phyloP scores from a whole-genome alignment of 257 asterid genomes.

The Ligustrum vulgare region DNA sequence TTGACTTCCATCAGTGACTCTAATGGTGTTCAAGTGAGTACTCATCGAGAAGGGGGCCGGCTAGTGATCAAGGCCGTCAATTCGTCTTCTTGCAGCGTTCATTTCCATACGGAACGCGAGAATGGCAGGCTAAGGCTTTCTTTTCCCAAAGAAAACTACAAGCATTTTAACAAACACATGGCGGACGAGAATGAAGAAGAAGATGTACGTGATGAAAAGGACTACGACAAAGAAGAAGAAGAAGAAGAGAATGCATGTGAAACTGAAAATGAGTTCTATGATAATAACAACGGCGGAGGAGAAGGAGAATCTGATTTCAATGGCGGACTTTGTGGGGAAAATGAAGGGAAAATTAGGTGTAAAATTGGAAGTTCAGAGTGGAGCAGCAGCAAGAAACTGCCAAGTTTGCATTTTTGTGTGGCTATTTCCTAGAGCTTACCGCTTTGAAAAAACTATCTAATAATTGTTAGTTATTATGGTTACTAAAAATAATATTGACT shows the following conservation, averaged over 20 bases:
- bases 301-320: constrained; percentile 17
- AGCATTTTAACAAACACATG: background rate
- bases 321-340: constrained; percentile 23
- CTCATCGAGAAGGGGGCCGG: constrained; percentile 75
- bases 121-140: constrained; percentile 78
- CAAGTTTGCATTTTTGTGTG: constrained; percentile 47
- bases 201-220: background rate
- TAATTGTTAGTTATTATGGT: constrained; percentile 47
- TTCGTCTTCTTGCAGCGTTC: constrained; percentile 18
- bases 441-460: background rate
- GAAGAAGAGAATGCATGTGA: background rate
- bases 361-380: constrained; percentile 38
- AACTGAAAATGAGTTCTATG: background rate
- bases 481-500: constrained; percentile 22
- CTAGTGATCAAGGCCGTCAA: constrained; percentile 58
- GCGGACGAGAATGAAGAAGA: background rate
- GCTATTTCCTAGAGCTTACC: constrained; percentile 51
- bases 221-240: background rate
- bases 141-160: constrained; percentile 11
- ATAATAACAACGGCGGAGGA: background rate
- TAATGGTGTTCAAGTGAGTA: constrained; percentile 45
- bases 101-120: constrained; percentile 53
- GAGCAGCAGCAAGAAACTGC: constrained; percentile 33
- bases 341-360: constrained; percentile 34
- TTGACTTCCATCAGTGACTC: constrained; percentile 55